These are phyloP conservation scores for Oxytropis ochrocephala DNA, from an alignment of 306 rosid species.

Conservation along the genomic window DNA sequence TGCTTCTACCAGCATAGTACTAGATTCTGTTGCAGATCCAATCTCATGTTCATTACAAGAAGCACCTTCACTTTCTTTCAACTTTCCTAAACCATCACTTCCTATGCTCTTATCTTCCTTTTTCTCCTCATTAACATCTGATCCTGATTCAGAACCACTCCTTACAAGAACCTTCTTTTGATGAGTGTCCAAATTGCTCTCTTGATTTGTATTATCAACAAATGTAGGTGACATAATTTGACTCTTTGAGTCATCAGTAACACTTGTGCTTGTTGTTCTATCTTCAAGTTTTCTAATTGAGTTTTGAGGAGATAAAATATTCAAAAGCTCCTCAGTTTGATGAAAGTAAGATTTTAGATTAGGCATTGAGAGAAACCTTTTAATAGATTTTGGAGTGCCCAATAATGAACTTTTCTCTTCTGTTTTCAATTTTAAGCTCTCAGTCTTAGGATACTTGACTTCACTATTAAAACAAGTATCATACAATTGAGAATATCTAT, in stretches of 20 bases:
- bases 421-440: conserved; percentile 29
- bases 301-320: conserved; percentile 17
- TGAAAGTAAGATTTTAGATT: conserved; percentile 37
- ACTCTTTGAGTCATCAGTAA: conserved; percentile 23
- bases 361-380: conserved; percentile 62
- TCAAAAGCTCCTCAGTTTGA: conserved; percentile 35
- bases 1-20: conserved; percentile 7
- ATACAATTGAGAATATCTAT: conserved; percentile 54
- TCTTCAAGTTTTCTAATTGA: conserved; percentile 15
- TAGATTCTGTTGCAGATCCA: conserved; percentile 16
- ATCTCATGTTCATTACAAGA: conserved; percentile 8
- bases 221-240: background rate
- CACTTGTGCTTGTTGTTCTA: background rate
- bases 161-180: background rate
- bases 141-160: conserved; percentile 24
- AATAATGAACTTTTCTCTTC: conserved; percentile 22
- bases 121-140: conserved; percentile 18
- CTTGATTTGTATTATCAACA: conserved; percentile 15
- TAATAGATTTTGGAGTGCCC: conserved; percentile 32
- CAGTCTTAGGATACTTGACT: conserved; percentile 25
- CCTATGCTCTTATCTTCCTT: background rate
- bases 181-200: conserved; percentile 13
- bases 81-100: conserved; percentile 23
- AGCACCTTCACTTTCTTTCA: background rate
- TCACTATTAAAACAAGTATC: conserved; percentile 43